phyloP scores from a whole-genome alignment of 2,329 filamentous ascomycete genomes.

The Cytospora chrysosperma region DNA sequence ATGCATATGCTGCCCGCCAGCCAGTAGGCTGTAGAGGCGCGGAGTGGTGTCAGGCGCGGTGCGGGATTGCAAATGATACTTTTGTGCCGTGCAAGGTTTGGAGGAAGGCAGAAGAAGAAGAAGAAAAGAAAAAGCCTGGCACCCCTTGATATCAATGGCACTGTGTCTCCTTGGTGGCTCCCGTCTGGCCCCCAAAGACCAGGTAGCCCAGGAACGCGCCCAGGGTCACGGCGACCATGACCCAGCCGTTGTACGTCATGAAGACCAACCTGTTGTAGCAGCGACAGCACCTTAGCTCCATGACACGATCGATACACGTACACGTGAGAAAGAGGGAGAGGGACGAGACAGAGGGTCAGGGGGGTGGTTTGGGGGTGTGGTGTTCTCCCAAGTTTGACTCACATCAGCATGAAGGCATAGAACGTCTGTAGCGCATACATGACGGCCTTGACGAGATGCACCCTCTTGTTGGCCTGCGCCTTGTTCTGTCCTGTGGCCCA shows the following conservation, averaged over 20 bases:
- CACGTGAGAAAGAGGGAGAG: background rate
- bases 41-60: background rate
- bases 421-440: conserved; percentile 94
- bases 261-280: conserved; percentile 86
- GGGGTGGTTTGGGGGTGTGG: too few species aligned
- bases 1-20: too few species aligned
- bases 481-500: conserved; percentile 69
- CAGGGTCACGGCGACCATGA: conserved; percentile 88
- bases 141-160: conserved; percentile 88
- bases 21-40: background rate
- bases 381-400: too few species aligned
- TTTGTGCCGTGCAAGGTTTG: background rate
- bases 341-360: background rate
- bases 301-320: too few species aligned
- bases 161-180: conserved; percentile 79
- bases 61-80: background rate
- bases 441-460: conserved; percentile 74
- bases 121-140: too few species aligned
- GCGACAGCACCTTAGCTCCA: background rate
- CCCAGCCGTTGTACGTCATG: conserved; percentile 99
- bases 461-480: conserved; percentile 60
- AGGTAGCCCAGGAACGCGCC: conserved; percentile 89
- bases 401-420: conserved; percentile 99
- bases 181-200: conserved; percentile 69
- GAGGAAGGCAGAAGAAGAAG: too few species aligned